A percentile compares a stretch with the other conserved stretches of the same genome.
These are phyloP conservation scores for Novymonas esmeraldas DNA, from an alignment of 208 protist genomes.

Conservation along the genomic window DNA sequence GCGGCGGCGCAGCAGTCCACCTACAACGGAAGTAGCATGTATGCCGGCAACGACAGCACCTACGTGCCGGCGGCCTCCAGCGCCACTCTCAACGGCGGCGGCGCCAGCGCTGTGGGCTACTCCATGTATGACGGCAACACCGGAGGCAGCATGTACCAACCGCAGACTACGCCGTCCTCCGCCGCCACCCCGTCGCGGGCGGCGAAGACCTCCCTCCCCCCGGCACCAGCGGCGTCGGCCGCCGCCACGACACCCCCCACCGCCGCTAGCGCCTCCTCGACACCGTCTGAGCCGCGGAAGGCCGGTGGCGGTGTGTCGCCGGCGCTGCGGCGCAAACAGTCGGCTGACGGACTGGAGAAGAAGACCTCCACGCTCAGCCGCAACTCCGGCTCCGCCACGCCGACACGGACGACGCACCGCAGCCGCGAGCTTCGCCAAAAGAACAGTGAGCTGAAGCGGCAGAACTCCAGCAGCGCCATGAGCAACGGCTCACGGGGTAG, in stretches of 20 bases:
- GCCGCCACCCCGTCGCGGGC: background rate
- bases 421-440: slow-evolving; percentile 36
- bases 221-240: background rate
- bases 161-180: background rate
- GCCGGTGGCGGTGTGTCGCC: background rate
- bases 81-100: background rate
- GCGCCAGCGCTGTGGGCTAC: background rate
- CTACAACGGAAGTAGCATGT: slow-evolving; percentile 27
- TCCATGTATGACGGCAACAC: slow-evolving; percentile 13
- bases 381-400: background rate
- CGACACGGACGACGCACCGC: slow-evolving; percentile 16
- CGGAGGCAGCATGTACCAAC: slow-evolving; percentile 8
- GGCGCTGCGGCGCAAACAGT: slow-evolving; percentile 4
- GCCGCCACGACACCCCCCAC: background rate
- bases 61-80: slow-evolving; percentile 3
- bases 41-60: slow-evolving; percentile 10
- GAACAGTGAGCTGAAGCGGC: slow-evolving; percentile 44
- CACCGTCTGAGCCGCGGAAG: background rate
- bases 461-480: slow-evolving; percentile 3
- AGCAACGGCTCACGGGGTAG: slow-evolving; percentile 5
- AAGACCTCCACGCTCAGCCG: background rate
- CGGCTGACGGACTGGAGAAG: background rate
- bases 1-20: background rate
- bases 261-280: background rate
- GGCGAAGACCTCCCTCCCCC: background rate